Evolutionary conservation across 257 asterid genomes (phyloP), one percentile per base, ranked within the genome.

Genomic region (Osmanthus fragrans): DNA sequence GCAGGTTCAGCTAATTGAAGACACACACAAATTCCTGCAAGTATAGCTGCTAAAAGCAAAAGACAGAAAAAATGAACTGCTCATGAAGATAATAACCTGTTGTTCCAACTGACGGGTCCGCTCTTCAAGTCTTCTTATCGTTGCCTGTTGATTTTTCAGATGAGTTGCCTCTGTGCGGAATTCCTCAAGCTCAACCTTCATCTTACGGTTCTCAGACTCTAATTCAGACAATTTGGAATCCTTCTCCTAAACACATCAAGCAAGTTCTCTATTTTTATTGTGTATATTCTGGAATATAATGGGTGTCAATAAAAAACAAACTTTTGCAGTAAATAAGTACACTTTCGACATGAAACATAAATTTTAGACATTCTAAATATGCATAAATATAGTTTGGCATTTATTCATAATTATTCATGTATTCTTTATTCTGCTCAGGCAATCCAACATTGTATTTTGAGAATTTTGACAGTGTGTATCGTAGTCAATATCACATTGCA

Each of bases 161-260:
- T 96, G 97, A 75, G 98, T 87, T 71, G 99, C 93, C 85, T 96
- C 99, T 7, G 97, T 89, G 69, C 97, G 93, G 83, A 88, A 96
- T 80, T 96, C 98, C 84, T 96, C 99, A 77, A 96, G 99, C 85
- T 96, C 99, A 84, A 92, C 93, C 89, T 92, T 96, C 98, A 95
- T 95, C 85, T 93, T 96, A 81, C 98, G 90, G 86, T 92, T 93
- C 85, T 89, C 99, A 78, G 94, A 92, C 86, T 96, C 99, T 80
- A 96, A 79, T 82, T 96, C 99, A 73, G 93, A 89, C 79, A 93
- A 77, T 80, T 87, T 96, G 70, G 90, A 85, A 85, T 96, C 98
- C 82, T 96, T 96, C 71, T 96, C 99, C 99, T 7, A 76, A 36
- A 76, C n/a, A 73, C 4, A 71, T 2, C 29, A 2, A 8, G 67